phyloP scores from a whole-genome alignment of 2,329 filamentous ascomycete genomes.

The Gnomoniopsis smithogilvyi region DNA sequence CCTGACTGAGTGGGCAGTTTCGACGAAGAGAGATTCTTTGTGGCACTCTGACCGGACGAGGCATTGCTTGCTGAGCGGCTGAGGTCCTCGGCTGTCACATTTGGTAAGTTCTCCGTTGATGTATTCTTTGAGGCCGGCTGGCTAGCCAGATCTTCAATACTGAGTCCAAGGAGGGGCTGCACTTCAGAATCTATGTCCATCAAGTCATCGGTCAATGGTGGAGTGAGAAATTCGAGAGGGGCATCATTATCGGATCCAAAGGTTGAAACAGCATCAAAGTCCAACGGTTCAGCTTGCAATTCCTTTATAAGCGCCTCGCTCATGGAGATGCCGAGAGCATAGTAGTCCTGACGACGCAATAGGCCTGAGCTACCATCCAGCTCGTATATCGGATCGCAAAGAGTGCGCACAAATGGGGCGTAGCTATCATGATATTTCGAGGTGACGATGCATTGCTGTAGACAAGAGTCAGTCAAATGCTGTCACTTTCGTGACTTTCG shows the following conservation, averaged over 20 bases:
- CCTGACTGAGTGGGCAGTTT: neutral
- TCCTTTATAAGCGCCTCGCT: conserved; percentile 36
- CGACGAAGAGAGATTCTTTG: neutral
- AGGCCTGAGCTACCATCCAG: conserved; percentile 25
- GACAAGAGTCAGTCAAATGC: neutral
- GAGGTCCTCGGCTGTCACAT: neutral
- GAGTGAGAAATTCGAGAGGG: conserved; percentile 14
- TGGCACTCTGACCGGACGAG: neutral
- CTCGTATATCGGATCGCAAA: conserved; percentile 43
- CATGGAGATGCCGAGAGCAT: conserved; percentile 37
- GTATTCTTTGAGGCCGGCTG: neutral
- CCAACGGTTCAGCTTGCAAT: conserved; percentile 16
- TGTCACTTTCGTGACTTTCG: neutral
- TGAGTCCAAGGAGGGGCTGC: conserved; percentile 6
- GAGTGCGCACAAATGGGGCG: conserved; percentile 35
- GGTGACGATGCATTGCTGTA: conserved; percentile 35
- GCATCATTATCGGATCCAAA: conserved; percentile 9
- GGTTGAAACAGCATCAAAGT: conserved; percentile 5
- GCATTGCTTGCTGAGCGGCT: neutral
- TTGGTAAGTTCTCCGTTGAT: neutral
- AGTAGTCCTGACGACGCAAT: conserved; percentile 37
- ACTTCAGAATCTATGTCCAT: conserved; percentile 7
- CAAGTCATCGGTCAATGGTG: conserved; percentile 8
- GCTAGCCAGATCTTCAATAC: no score
- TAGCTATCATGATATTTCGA: conserved; percentile 39